Conservation (phyloP, 2,329 filamentous ascomycete genomes). For the Pseudogymnoascus sp. region DNA sequence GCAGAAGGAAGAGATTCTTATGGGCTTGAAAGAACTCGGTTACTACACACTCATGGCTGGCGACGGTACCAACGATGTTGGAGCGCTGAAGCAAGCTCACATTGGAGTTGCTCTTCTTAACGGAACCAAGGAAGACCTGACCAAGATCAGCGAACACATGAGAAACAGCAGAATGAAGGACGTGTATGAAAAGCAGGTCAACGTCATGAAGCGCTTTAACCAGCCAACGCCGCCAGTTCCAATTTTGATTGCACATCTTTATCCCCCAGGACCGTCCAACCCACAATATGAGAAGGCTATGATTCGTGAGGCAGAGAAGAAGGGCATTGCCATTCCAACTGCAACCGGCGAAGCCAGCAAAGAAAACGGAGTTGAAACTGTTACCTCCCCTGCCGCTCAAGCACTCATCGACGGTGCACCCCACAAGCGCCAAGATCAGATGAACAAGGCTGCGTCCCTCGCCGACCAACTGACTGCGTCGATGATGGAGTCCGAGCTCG, state of each 20-base stretch:
- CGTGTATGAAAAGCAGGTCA: slow-evolving; percentile 90
- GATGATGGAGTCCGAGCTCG: slow-evolving; percentile 86
- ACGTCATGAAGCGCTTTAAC: slow-evolving; percentile 91
- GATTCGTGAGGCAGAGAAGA: slow-evolving; percentile 73
- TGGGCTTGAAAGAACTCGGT: slow-evolving; percentile 89
- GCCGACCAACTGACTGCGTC: slow-evolving; percentile 78
- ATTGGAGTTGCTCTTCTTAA: slow-evolving; percentile 95
- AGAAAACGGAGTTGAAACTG: slow-evolving; percentile 50
- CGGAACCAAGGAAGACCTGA: slow-evolving; percentile 83
- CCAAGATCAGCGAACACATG: slow-evolving; percentile 85
- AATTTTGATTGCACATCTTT: slow-evolving; percentile 85
- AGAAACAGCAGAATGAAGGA: slow-evolving; percentile 98
- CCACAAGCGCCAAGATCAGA: slow-evolving; percentile 54
- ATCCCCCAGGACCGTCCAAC: slow-evolving; percentile 82
- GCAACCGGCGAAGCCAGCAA: slow-evolving; percentile 49
- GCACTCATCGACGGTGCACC: slow-evolving; percentile 44
- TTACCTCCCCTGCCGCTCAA: slow-evolving; percentile 60
- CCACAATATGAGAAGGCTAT: slow-evolving; percentile 93
- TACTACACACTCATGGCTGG: slow-evolving; percentile 99
- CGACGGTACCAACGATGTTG: slow-evolving; percentile 96
- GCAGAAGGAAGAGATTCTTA: slow-evolving; percentile 97
- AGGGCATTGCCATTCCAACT: slow-evolving; percentile 50
- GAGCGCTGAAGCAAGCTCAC: slow-evolving; percentile 94
- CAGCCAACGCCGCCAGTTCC: slow-evolving; percentile 89
- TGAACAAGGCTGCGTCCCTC: slow-evolving; percentile 66